These are phyloP conservation scores for Kodamaea fungicola DNA, from an alignment of 1,139 yeast genomes.

Conservation along the genomic window DNA sequence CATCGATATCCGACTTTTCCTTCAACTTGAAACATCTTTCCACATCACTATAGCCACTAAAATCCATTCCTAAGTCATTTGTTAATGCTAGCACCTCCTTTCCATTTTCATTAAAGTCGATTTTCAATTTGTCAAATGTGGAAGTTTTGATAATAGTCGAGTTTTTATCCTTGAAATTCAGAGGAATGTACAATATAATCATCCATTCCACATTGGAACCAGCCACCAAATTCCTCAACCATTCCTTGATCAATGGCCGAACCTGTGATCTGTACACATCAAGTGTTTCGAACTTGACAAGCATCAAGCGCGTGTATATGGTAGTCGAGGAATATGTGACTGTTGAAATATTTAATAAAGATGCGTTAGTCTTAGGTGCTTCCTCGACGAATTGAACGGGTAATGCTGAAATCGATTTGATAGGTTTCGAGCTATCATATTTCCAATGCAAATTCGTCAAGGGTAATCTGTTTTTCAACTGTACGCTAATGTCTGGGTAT, in stretches of 20 bases:
- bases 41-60: slow-evolving; percentile 10
- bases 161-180: slow-evolving; percentile 41
- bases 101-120: slow-evolving; percentile 58
- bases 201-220: slow-evolving; percentile 56
- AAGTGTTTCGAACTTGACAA: slow-evolving; percentile 60
- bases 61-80: slow-evolving; percentile 1
- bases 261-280: slow-evolving; percentile 78
- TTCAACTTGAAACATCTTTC: slow-evolving; percentile 42
- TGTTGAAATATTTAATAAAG: not conserved
- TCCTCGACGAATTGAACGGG: slow-evolving; percentile 64
- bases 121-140: slow-evolving; percentile 58
- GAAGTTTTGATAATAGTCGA: slow-evolving; percentile 48
- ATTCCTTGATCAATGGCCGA: slow-evolving; percentile 76
- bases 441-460: slow-evolving; percentile 81
- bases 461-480: slow-evolving; percentile 54
- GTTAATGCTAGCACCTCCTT: slow-evolving; percentile 24
- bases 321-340: slow-evolving; percentile 19
- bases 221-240: slow-evolving; percentile 59
- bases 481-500: slow-evolving; percentile 51
- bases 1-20: slow-evolving; percentile 39
- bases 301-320: slow-evolving; percentile 66
- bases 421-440: slow-evolving; percentile 47
- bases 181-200: slow-evolving; percentile 53
- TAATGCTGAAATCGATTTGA: slow-evolving; percentile 65
- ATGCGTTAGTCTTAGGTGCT: slow-evolving; percentile 34